A percentile compares a stretch with the other conserved stretches of the same genome.
Conservation (phyloP, 495 filamentous ascomycete species). For the Alectoria sarmentosa region DNA sequence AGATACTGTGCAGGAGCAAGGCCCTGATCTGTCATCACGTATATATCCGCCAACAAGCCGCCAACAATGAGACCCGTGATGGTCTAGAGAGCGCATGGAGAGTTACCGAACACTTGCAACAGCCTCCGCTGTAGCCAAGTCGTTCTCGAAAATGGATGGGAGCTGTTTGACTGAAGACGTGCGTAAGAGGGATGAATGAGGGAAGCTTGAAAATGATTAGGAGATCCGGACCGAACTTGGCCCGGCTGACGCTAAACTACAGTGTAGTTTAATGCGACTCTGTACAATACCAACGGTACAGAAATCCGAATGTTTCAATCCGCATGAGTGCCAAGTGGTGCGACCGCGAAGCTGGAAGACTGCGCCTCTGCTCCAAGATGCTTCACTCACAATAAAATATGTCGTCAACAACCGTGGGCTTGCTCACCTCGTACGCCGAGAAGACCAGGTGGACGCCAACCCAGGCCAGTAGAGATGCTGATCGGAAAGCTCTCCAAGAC, state of each 20-base stretch:
- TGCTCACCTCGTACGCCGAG: constrained; percentile 18
- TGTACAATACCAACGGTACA: no score
- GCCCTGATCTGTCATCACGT: constrained; percentile 7
- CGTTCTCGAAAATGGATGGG: not conserved
- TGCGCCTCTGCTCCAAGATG: not conserved
- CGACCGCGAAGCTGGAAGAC: not conserved
- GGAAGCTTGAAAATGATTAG: not conserved
- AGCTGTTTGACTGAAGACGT: not conserved
- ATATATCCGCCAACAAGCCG: not conserved
- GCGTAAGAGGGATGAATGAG: not conserved
- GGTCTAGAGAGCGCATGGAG: no score
- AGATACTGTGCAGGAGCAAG: not conserved
- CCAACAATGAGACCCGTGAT: not conserved
- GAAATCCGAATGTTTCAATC: not conserved
- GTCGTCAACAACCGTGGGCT: constrained; percentile 22
- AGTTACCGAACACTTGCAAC: not conserved
- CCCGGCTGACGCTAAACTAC: no score
- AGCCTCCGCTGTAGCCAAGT: not conserved
- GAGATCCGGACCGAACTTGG: not conserved
- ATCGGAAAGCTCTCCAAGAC: constrained; percentile 18
- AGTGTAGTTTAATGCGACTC: not conserved
- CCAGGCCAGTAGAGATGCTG: constrained; percentile 17
- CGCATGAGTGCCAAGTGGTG: not conserved
- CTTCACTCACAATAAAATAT: constrained; percentile 1
- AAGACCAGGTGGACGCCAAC: constrained; percentile 21